Base-by-base conservation (phyloP, 1,284 basidiomycete genomes). In the Wolfiporia cocos region DNA sequence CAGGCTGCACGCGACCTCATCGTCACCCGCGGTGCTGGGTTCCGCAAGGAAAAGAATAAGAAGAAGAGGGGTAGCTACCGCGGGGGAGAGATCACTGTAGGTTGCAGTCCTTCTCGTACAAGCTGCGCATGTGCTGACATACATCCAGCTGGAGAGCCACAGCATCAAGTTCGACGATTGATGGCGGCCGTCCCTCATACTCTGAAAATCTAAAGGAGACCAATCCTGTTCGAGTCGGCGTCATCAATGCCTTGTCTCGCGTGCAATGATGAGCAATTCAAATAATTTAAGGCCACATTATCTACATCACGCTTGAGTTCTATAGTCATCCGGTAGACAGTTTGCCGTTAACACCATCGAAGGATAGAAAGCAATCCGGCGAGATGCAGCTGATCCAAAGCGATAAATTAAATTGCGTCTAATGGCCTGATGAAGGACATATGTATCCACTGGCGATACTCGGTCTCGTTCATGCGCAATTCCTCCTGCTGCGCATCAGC, bases 11-110 rank as follows among this genome's bases (percentile, higher is more conserved):
- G 76, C 36, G 95, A 98, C 65, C 69, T 99, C 46, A 87, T 96
- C 51, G 88, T 94, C 18, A 98, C 95, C 2, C 78, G 92, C 5
- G 95, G 95, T 10, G 87, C 88, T 37, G 90, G 91, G 6, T 99
- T 99, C 73, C 79, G 92, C 42, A 99, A 98, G 67, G 95, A 97
- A 72, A 98, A 99, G 71, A 98, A 97, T 71, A 99, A 99, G 79
- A 98, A 98, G 71, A 98, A 99, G 70, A 74, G 88, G 53, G 95
- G 93, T 3, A 90, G 86, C 50, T 95, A 96, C 64, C 78, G 78
- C 37, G 92, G 92, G 15, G 92, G 92, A 26, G 88, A 92, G 54
- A 96, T 96, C 49, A 93, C 91, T 26, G 86, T 92, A 58, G 61
- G 78, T 68, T 31, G 17, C 20, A 21, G 20, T 23, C 36, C 17